Base-by-base conservation (phyloP, 78 protist species). In the Isochrysis galbana region DNA sequence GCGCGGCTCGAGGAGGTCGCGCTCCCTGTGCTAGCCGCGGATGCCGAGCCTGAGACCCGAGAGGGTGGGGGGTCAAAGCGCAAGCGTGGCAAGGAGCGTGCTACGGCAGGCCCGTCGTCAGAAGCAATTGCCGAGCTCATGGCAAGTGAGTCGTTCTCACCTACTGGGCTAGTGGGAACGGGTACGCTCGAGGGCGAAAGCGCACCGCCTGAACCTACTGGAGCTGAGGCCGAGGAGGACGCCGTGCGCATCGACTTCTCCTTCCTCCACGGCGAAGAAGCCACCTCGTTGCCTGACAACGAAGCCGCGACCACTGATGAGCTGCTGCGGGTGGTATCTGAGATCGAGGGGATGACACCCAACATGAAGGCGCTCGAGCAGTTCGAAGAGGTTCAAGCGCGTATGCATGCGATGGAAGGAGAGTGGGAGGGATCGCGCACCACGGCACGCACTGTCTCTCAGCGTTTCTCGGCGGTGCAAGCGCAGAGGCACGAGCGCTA, bases 361-460 rank as follows among this genome's bases (percentile, higher is more conserved):
- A 97, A 95, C 94, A 34, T 97, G 96, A 95, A 92, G 70, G 96
- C 96, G 34, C 0, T 72, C 38, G 90, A 91, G 77, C 94, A 80
- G 55, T 91, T 87, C 4, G 95, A 92, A 2, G 91, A 38, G 5
- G 92, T 90, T 26, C 26, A 80, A 39, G 36, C 26, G 89, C 84
- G 80, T 7, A 84, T 89, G 46, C 74, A 19, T 29, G 4, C 38
- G 25, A 26, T 83, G 92, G 67, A 92, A 78, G 26, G 32, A 39
- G 86, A 92, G 86, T 22, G 34, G 11, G 80, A 83, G 80, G 3
- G 19, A n/a, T 32, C 51, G 14, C 42, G 14, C 17, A 11, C 82
- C 2, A 5, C 82, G 17, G 41, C 41, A 14, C 36, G 42, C 32
- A 72, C 42, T 19, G 82, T 72, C 44, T 17, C 82, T 17, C 82